Evolutionary conservation across 345 rosid genomes (phyloP).

Genomic region (Aquilaria malaccensis): DNA sequence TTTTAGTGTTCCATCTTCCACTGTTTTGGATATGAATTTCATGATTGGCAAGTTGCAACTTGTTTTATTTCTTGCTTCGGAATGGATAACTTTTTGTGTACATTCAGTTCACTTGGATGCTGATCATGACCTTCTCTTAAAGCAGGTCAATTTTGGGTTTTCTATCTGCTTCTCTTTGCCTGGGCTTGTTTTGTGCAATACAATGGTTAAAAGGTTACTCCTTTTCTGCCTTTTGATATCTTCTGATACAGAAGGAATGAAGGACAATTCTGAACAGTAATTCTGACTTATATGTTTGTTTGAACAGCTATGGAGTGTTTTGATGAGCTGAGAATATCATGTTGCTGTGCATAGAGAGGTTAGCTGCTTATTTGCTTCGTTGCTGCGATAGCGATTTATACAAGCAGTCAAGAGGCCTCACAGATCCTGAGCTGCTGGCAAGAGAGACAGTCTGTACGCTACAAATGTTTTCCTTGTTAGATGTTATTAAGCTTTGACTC

Average conservation of each 20-base stretch:
- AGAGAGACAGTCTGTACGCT: slow-evolving; percentile 95
- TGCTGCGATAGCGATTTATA: slow-evolving; percentile 83
- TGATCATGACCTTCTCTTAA: no score
- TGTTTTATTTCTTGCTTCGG: no score
- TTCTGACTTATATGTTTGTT: slow-evolving; percentile 14
- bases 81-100: no score
- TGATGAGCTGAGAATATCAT: slow-evolving; percentile 59
- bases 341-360: slow-evolving; percentile 83
- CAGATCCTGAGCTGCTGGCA: slow-evolving; percentile 88
- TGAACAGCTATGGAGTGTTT: slow-evolving; percentile 70
- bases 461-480: slow-evolving; percentile 8
- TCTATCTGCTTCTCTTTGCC: no score
- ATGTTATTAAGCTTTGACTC: slow-evolving; percentile 1
- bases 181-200: no score
- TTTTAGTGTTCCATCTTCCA: no score
- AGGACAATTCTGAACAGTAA: not conserved
- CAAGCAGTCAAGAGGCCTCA: slow-evolving; percentile 72
- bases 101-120: no score
- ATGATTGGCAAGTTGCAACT: no score
- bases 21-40: no score
- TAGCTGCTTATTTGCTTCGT: slow-evolving; percentile 55
- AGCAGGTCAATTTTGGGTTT: no score
- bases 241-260: slow-evolving; percentile 1
- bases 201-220: slow-evolving; percentile 55
- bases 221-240: not conserved